phyloP scores from a whole-genome alignment of 2,329 filamentous ascomycete genomes.

The Colletotrichum sp. region DNA sequence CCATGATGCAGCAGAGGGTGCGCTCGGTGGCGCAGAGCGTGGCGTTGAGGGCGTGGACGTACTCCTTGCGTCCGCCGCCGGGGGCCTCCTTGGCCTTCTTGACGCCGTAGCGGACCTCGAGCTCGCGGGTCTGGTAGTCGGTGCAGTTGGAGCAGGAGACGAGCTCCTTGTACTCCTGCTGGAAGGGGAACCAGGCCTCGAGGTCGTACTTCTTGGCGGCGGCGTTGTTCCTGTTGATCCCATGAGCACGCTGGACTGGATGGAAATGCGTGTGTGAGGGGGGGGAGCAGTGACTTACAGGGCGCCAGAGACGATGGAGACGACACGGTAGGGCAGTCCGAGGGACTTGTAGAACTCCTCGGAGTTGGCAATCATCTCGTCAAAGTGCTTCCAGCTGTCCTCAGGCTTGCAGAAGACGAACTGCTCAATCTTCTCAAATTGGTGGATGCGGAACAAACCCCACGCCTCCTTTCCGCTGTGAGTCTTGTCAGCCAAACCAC shows the following conservation, averaged over 20 bases:
- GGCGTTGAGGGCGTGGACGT: slow-evolving; percentile 91
- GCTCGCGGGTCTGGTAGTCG: slow-evolving; percentile 80
- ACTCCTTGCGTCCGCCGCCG: slow-evolving; percentile 71
- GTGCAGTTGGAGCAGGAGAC: slow-evolving; percentile 94
- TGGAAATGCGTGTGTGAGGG: background rate
- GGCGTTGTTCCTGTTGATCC: slow-evolving; percentile 49
- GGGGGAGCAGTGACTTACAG: slow-evolving; percentile 55
- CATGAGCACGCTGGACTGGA: background rate
- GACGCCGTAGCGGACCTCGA: slow-evolving; percentile 89
- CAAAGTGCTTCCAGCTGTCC: slow-evolving; percentile 91
- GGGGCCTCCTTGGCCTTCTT: slow-evolving; percentile 59
- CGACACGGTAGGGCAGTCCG: slow-evolving; percentile 86
- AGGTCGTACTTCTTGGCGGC: slow-evolving; percentile 93
- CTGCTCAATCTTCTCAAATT: slow-evolving; percentile 94
- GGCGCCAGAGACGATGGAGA: slow-evolving; percentile 94
- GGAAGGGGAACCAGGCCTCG: slow-evolving; percentile 95
- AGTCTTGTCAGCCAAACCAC: background rate
- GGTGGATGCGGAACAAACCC: slow-evolving; percentile 97
- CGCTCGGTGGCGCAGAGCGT: slow-evolving; percentile 91
- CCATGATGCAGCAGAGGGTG: slow-evolving; percentile 90
- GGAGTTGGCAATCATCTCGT: slow-evolving; percentile 88
- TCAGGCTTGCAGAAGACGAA: slow-evolving; percentile 85
- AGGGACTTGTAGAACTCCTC: slow-evolving; percentile 96
- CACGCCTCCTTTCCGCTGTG: slow-evolving; percentile 79
- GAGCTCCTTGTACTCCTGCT: slow-evolving; percentile 97